These are phyloP conservation scores for Amanita fuliginea DNA, from an alignment of 768 basidiomycete species.

Conservation along the genomic window DNA sequence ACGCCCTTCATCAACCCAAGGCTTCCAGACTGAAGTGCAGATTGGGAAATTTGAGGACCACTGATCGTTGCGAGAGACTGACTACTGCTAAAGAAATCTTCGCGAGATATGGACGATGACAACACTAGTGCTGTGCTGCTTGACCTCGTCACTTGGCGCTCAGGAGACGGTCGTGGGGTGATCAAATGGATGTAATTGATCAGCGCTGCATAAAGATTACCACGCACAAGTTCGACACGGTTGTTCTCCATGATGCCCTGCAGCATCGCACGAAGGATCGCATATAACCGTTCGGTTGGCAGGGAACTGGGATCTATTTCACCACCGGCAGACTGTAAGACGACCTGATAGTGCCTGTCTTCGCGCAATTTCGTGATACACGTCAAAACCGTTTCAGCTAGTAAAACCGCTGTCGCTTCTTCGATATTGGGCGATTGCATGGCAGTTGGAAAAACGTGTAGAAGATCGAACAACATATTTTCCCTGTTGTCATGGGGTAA, in stretches of 20 bases:
- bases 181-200: constrained; percentile 87
- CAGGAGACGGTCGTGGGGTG: constrained; percentile 20
- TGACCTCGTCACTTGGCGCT: constrained; percentile 10
- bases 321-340: constrained; percentile 54
- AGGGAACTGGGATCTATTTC: constrained; percentile 56
- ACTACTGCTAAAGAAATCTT: constrained; percentile 29
- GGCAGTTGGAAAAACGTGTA: constrained; percentile 67
- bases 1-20: constrained; percentile 53
- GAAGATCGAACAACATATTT: constrained; percentile 81
- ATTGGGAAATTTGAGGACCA: constrained; percentile 13
- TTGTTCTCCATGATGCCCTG: constrained; percentile 69
- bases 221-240: constrained; percentile 76
- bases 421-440: constrained; percentile 56
- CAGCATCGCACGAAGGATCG: constrained; percentile 63
- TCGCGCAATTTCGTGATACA: constrained; percentile 84
- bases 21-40: constrained; percentile 50
- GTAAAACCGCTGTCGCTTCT: constrained; percentile 65
- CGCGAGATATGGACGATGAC: constrained; percentile 27
- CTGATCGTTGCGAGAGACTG: constrained; percentile 21
- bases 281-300: constrained; percentile 70
- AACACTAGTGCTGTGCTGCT: constrained; percentile 20
- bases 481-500: constrained; percentile 77
- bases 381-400: constrained; percentile 75
- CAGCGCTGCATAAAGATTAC: constrained; percentile 88
- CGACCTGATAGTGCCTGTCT: constrained; percentile 59